Conservation (phyloP, 176 grass and related monocot genomes). For the Juncus effusus region DNA sequence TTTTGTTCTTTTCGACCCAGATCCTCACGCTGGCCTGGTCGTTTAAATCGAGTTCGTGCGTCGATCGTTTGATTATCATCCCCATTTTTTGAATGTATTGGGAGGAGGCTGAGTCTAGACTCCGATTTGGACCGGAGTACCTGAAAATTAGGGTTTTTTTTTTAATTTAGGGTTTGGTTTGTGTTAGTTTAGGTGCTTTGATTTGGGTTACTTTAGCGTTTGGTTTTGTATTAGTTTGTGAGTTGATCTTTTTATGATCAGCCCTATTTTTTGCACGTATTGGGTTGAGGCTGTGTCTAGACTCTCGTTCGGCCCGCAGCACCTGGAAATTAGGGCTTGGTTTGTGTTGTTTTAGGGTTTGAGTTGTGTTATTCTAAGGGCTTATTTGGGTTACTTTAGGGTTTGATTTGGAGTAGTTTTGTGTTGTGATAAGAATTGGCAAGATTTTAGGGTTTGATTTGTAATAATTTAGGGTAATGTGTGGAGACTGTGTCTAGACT, state of each 20-base stretch:
- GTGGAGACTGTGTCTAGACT: too few relatives aligned
- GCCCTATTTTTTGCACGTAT: conserved; percentile 92
- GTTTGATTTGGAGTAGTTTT: too few relatives aligned
- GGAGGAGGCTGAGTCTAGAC: conserved; percentile 50
- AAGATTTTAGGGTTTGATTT: too few relatives aligned
- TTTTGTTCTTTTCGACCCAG: conserved; percentile 88
- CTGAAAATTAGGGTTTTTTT: conserved; percentile 22
- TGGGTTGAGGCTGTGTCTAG: conserved; percentile 60
- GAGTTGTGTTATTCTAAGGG: too few relatives aligned
- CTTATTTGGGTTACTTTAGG: too few relatives aligned
- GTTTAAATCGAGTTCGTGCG: conserved; percentile 83
- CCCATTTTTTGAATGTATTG: conserved; percentile 94
- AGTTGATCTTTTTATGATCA: conserved; percentile 94
- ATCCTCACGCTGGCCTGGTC: conserved; percentile 81
- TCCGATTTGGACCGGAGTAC: conserved; percentile 58
- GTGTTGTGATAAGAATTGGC: too few relatives aligned
- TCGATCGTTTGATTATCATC: conserved; percentile 95
- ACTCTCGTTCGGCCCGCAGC: conserved; percentile 53
- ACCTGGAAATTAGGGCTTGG: conserved; percentile 29
- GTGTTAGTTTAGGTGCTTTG: too few relatives aligned
- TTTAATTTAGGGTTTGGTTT: neutral
- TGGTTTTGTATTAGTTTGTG: conserved; percentile 39
- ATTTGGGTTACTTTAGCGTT: too few relatives aligned
- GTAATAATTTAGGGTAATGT: too few relatives aligned
- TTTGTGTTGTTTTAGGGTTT: neutral